These are phyloP conservation scores for Populus pruinosa DNA, from an alignment of 345 rosid genomes.

Conservation along the genomic window DNA sequence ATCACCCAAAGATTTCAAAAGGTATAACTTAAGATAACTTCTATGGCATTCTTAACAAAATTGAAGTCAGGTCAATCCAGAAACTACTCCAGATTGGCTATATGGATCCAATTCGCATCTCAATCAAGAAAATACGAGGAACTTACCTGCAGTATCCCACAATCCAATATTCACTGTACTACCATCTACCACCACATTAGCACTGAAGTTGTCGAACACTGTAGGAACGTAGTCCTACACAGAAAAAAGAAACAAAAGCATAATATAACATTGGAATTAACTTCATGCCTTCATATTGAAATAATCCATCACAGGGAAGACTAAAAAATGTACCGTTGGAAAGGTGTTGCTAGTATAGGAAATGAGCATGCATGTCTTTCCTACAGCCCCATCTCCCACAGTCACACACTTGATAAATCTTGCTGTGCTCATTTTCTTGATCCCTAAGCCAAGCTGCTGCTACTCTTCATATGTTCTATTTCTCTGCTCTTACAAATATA, in stretches of 20 bases:
- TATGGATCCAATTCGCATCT: no score
- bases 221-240: slow-evolving; percentile 59
- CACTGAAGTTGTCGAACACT: slow-evolving; percentile 65
- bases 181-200: slow-evolving; percentile 61
- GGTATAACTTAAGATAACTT: no score
- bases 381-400: slow-evolving; percentile 82
- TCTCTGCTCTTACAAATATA: neutral
- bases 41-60: no score
- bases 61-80: no score
- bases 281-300: no score
- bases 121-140: neutral
- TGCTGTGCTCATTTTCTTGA: slow-evolving; percentile 51
- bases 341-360: slow-evolving; percentile 73
- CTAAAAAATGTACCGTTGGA: slow-evolving; percentile 47
- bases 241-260: neutral
- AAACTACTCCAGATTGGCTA: no score
- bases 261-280: neutral
- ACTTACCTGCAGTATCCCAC: slow-evolving; percentile 59
- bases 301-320: neutral
- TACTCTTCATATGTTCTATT: neutral
- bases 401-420: slow-evolving; percentile 83
- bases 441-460: neutral
- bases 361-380: slow-evolving; percentile 82
- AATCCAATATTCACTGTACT: slow-evolving; percentile 56
- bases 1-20: neutral